Evolutionary conservation across 2,329 filamentous ascomycete genomes (phyloP).

Genomic region (Domatiomyces globalis): DNA sequence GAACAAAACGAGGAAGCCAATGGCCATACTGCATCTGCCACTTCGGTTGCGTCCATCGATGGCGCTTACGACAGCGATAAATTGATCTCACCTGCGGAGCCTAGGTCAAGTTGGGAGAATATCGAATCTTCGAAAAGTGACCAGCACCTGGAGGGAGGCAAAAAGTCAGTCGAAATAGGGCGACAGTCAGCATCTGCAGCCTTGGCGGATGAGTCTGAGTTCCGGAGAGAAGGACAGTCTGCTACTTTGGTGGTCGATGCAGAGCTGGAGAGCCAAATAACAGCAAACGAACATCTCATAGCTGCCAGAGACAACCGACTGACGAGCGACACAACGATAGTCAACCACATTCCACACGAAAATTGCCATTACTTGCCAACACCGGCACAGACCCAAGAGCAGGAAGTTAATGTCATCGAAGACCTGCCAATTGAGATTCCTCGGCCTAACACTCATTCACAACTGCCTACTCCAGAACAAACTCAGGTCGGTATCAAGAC

Average conservation of each 20-base stretch:
- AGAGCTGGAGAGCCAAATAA: neutral
- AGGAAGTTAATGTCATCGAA: neutral
- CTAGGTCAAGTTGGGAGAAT: neutral
- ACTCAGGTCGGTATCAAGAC: conserved; percentile 3
- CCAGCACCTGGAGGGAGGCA: neutral
- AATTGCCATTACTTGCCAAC: neutral
- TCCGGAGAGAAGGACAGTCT: neutral
- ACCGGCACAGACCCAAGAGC: neutral
- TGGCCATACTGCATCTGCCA: neutral
- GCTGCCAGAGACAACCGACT: neutral
- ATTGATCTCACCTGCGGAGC: neutral
- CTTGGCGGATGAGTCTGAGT: neutral
- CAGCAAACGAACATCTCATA: neutral
- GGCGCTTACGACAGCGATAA: neutral
- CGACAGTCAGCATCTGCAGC: neutral
- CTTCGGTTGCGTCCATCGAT: neutral
- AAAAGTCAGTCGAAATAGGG: neutral
- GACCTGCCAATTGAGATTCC: neutral
- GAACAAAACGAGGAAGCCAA: neutral
- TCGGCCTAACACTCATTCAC: neutral
- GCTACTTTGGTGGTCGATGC: neutral
- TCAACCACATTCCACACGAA: neutral
- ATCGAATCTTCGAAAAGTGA: neutral
- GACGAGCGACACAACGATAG: neutral
- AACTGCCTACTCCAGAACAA: conserved; percentile 11